Evolutionary conservation across 1,139 yeast genomes (phyloP).

Genomic region (Candida tropicalis): DNA sequence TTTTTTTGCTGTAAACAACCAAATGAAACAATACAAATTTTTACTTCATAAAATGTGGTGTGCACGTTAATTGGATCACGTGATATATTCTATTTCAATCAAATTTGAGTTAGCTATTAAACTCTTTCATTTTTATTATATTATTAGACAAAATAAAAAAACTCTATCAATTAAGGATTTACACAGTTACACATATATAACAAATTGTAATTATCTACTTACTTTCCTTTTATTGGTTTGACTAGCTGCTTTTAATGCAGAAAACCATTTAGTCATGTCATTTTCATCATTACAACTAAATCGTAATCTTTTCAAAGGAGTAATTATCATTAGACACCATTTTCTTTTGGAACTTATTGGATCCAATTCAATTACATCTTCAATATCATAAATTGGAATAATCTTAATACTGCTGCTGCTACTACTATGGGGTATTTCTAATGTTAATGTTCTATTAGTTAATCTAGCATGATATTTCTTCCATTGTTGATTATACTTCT

Average conservation of each 20-base stretch:
- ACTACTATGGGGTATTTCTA: conserved; percentile 37
- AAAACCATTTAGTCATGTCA: conserved; percentile 54
- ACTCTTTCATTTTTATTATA: no score
- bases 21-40: no score
- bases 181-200: background rate
- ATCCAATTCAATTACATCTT: conserved; percentile 58
- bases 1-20: no score
- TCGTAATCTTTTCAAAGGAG: conserved; percentile 46
- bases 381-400: conserved; percentile 38
- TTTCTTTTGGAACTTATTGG: conserved; percentile 18
- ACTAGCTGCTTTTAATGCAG: conserved; percentile 36
- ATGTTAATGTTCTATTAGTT: conserved; percentile 41
- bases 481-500: conserved; percentile 50
- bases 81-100: no score
- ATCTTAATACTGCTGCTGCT: no score
- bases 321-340: conserved; percentile 53
- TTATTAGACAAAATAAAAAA: no score
- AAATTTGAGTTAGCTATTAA: no score
- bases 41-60: no score
- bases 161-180: no score
- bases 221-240: background rate
- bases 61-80: no score
- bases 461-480: conserved; percentile 43
- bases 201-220: background rate
- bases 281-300: conserved; percentile 50